Conservation (phyloP, 2,329 filamentous ascomycete species). For the Botrytis medusae region DNA sequence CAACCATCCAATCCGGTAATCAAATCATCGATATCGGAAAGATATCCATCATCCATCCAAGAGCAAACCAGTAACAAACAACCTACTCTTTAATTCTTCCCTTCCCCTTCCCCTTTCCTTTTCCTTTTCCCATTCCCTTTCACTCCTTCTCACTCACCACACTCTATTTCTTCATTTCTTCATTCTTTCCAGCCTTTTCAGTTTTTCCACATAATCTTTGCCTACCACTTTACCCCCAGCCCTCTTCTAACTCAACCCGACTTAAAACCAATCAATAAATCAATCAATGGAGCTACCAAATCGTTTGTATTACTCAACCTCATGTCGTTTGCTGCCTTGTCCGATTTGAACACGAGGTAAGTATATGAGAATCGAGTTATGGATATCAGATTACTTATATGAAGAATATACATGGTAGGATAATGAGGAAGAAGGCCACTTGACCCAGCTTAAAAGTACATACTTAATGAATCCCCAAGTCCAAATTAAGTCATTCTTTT, state of each 20-base stretch:
- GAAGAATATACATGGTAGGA: background rate
- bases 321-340: rapidly evolving
- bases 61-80: too few species aligned
- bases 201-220: background rate
- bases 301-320: background rate
- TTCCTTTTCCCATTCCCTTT: background rate
- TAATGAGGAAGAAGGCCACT: background rate
- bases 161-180: background rate
- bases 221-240: too few species aligned
- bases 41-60: background rate
- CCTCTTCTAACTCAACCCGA: too few species aligned
- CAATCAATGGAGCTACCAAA: too few species aligned
- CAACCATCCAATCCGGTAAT: too few species aligned
- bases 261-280: background rate
- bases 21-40: too few species aligned
- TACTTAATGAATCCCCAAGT: background rate
- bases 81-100: too few species aligned
- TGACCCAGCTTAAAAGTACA: background rate
- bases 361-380: background rate
- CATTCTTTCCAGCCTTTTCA: background rate
- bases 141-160: background rate
- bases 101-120: background rate
- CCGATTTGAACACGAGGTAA: background rate
- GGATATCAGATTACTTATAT: background rate
- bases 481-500: background rate